These are phyloP conservation scores for Xylaria hypoxylon DNA, from an alignment of 2,329 filamentous ascomycete genomes.

Conservation along the genomic window DNA sequence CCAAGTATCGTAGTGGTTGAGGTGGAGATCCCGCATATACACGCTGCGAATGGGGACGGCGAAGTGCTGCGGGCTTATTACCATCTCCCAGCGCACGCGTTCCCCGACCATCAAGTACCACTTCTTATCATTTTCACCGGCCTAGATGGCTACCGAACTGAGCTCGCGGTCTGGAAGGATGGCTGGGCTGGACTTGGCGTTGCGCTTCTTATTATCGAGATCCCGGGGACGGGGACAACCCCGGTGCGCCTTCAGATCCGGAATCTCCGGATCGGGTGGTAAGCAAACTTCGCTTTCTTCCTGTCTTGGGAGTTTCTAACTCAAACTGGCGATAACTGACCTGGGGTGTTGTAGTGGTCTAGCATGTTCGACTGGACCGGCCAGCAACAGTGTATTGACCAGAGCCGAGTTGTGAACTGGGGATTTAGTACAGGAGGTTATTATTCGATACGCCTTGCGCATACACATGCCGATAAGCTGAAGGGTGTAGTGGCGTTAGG, in stretches of 20 bases:
- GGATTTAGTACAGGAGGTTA: slow-evolving; percentile 69
- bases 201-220: slow-evolving; percentile 64
- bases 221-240: slow-evolving; percentile 68
- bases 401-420: slow-evolving; percentile 63
- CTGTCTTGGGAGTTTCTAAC: too few species aligned
- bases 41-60: slow-evolving; percentile 45
- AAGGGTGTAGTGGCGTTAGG: slow-evolving; percentile 65
- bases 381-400: slow-evolving; percentile 60
- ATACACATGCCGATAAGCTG: slow-evolving; percentile 65
- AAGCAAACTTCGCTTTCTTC: too few species aligned
- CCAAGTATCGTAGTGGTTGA: slow-evolving; percentile 34
- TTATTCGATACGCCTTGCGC: slow-evolving; percentile 67
- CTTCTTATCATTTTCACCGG: slow-evolving; percentile 49
- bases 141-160: slow-evolving; percentile 50
- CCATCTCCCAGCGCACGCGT: slow-evolving; percentile 46
- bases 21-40: slow-evolving; percentile 48
- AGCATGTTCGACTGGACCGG: slow-evolving; percentile 67
- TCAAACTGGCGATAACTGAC: too few species aligned
- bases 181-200: slow-evolving; percentile 57
- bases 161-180: slow-evolving; percentile 52
- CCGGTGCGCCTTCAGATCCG: slow-evolving; percentile 59
- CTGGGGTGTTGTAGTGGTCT: slow-evolving; percentile 51
- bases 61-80: slow-evolving; percentile 46
- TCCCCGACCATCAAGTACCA: slow-evolving; percentile 38
- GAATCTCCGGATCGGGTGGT: slow-evolving; percentile 62